Base-by-base conservation (phyloP, 2,329 filamentous ascomycete genomes). In the Atkinsonella hypoxylon region DNA sequence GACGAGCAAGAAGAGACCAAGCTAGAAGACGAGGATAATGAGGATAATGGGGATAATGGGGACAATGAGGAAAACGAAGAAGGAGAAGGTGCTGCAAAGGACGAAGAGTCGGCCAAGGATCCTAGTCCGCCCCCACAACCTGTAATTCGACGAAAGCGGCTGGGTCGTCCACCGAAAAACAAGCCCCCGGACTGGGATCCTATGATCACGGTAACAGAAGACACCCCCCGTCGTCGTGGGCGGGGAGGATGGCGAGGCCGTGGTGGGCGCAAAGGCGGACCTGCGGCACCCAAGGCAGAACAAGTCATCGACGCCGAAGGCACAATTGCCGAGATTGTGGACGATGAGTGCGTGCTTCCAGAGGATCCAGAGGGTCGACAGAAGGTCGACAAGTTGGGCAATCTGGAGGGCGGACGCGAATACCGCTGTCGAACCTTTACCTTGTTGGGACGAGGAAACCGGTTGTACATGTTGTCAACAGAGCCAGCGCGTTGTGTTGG, bases 391-490 rank as follows among this genome's bases (percentile, higher is more conserved):
- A 91, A 91, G 70, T 69, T 85, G 59, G 93, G 93, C 31, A 82
- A 87, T 60, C 77, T 98, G 3, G 76, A 83, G 55, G 93, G 81
- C 30, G 90, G 85, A 4, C 81, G 93, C 59, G 89, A 97, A 62
- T 98, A 98, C 67, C 84, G 93, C 30, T 95, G 95, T 63, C 86
- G 93, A 54, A 95, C 91, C 1, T 98, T 98, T 67, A 95, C 86
- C 8, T 86, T 98, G 56, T 77, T 82, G 17, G 89, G 88, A 50
- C 82, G 90, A 56, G 89, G 86, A 38, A 79, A 91, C 47, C 76
- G 90, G 51, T 81, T 95, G 11, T 98, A 98, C 79, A 98, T 98
- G 93, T 72, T 98, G 68, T 97, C 93, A 3, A 98, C 93, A 4
- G 93, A 98, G 64, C 94, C 93, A 5, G 93, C 93, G 22, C 86